Base-by-base conservation (phyloP, 2,329 filamentous ascomycete genomes). In the Hypoxylon sp. region DNA sequence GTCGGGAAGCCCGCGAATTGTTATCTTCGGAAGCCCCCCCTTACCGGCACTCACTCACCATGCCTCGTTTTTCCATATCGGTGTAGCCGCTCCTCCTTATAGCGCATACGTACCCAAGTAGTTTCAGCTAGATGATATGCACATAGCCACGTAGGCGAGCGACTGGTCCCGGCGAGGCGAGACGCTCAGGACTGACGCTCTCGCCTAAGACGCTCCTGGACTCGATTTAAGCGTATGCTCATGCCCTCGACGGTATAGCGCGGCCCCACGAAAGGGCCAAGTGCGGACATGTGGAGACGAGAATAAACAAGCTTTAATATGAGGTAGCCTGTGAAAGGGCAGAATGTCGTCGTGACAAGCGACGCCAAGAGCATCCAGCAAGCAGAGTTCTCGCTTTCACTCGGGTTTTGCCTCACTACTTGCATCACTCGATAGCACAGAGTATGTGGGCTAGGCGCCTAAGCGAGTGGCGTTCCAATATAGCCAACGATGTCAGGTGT, bases 401-500 rank as follows among this genome's bases (percentile, higher is more conserved):
- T 70, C 69, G 67, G 69, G 18, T 45, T 35, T 65, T 63, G 57
- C 66, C 61, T 67, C 65, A 66, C 62, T 65, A 67, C 59, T 55
- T 64, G 67, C 67, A 67, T 66, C 57, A 66, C 59, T 58, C 43
- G 61, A 63, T 57, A 55, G 48, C 58, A 61, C 58, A 33, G 47
- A 54, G 41, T 58, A 59, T 58, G 60, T 61, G 50, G 63, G 55
- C 60, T 63, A 65, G 62, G 60, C 63, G 64, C 68, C 67, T 70
- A 71, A 69, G 69, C 69, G 69, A 71, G 61, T 62, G 66, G 67
- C 65, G 66, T 65, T 56, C 66, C 66, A 68, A 69, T 67, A 66
- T 63, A 69, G 52, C 46, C 55, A 48, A 55, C 65, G 37, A 57
- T 67, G 67, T 69, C 68, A 69, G 62, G 58, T 69, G 68, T 63